Conservation (phyloP, 2,329 filamentous ascomycete genomes). For the Mycosphaerella arachidis region DNA sequence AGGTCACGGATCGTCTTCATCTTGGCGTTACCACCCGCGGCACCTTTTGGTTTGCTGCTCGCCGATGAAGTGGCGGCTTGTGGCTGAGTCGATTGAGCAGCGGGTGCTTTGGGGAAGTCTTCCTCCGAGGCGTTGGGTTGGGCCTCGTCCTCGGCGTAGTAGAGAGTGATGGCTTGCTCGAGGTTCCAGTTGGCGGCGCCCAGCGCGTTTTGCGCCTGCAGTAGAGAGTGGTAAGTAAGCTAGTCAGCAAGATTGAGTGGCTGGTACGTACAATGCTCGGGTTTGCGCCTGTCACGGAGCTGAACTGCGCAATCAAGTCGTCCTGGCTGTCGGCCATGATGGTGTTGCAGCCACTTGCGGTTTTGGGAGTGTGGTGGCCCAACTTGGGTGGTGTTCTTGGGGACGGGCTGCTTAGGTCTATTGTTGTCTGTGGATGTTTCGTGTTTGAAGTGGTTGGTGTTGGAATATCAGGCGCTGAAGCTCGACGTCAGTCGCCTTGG, state of each 20-base stretch:
- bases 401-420: background rate
- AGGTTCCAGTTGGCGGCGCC: conserved; percentile 44
- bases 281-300: conserved; percentile 34
- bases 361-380: background rate
- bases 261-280: conserved; percentile 29
- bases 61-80: conserved; percentile 16
- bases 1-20: conserved; percentile 45
- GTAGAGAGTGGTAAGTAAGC: background rate
- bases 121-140: conserved; percentile 35
- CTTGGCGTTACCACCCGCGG: conserved; percentile 19
- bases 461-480: background rate
- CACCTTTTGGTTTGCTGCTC: conserved; percentile 21
- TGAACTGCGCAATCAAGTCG: conserved; percentile 35
- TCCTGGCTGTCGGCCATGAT: conserved; percentile 31
- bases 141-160: conserved; percentile 41
- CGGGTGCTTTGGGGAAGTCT: conserved; percentile 19
- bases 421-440: background rate
- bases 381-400: background rate
- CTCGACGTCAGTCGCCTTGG: conserved; percentile 1
- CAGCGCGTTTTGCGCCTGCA: conserved; percentile 43
- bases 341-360: background rate
- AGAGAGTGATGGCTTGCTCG: conserved; percentile 42
- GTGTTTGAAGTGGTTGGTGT: background rate
- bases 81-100: conserved; percentile 10
- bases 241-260: background rate